Evolutionary conservation across 352 stramenopile genomes (phyloP), one percentile per base, ranked within the genome.

Genomic region (Pythium plurisporium): DNA sequence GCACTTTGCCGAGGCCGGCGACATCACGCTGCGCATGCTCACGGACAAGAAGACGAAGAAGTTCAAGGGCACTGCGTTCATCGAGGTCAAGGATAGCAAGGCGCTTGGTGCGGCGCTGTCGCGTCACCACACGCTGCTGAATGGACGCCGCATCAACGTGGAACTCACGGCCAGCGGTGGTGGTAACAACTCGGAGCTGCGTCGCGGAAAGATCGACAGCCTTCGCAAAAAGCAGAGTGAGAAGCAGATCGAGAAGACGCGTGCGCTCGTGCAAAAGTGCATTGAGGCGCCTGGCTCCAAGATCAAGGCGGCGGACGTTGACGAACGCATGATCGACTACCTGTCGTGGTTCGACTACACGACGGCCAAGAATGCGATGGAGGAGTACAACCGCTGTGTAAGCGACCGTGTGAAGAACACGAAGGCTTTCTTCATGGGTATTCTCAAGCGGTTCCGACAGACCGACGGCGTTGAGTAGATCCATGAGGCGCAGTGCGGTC

Each of bases 361-460:
- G 58, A 94, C 85, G n/a, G 85, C 85, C 29, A 93, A 93, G 70
- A 73, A 67, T 15, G 77, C 85, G 26, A 66, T 94, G 4, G 79
- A 92, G 2, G 85, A 92, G 72, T 93, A 86, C 71, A 87, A 89
- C 61, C 70, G 69, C 12, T 83, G 82, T 44, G 75, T 92, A 12
- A 76, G 64, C 40, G 79, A 91, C 29, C 77, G 68, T 47, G 84
- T 94, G 61, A 69, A 78, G 44, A 94, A 94, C 63, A 83, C 82
- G 46, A 90, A 91, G 65, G 82, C 85, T 8, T 94, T 94, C 51
- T 94, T 94, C 65, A 94, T 94, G 85, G 85, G 85, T 26, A 94
- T 94, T 50, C 67, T 94, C 52, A 94, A 94, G 74, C 85, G 85
- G 23, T 94, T 93, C 67, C 76, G 82, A 29, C 62, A 86, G 62